A percentile compares a stretch with the other conserved stretches of the same genome.
These are phyloP conservation scores for Fusarium scirpi DNA, from an alignment of 2,329 filamentous ascomycete species.

Conservation along the genomic window DNA sequence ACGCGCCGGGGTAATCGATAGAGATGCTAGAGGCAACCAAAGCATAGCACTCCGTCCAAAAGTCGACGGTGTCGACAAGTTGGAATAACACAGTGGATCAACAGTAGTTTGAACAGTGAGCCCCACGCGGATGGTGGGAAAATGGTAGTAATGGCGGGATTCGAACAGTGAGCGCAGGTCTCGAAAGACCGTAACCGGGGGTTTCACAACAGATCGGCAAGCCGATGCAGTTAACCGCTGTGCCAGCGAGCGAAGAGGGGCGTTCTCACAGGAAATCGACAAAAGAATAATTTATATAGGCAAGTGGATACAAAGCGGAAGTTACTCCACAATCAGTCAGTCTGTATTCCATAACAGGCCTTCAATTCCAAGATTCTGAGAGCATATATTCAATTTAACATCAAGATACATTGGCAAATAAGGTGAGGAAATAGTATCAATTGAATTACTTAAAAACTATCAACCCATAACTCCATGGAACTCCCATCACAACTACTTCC, in stretches of 20 bases:
- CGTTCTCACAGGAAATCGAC: background rate
- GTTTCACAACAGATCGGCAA: too few species aligned
- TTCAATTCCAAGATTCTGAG: background rate
- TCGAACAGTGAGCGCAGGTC: slow-evolving; percentile 13
- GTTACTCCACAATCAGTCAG: background rate
- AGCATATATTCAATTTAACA: background rate
- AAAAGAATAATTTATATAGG: background rate
- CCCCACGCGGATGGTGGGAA: background rate
- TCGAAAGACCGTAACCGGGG: background rate
- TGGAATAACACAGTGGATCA: too few species aligned
- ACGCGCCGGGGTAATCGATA: background rate
- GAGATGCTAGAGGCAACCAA: background rate
- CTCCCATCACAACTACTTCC: slow-evolving; percentile 27
- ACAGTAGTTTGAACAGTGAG: too few species aligned
- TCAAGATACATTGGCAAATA: background rate
- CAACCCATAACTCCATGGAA: slow-evolving; percentile 23
- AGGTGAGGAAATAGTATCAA: background rate
- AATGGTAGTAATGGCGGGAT: slow-evolving; percentile 32
- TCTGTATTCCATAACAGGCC: background rate
- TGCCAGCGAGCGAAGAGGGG: background rate
- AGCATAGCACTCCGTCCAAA: background rate
- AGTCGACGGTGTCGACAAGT: too few species aligned
- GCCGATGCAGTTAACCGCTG: background rate
- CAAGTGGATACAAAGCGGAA: background rate
- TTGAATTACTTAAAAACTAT: slow-evolving; percentile 25